These are phyloP conservation scores for Lentinula sp. DNA, from an alignment of 768 basidiomycete species.

Conservation along the genomic window DNA sequence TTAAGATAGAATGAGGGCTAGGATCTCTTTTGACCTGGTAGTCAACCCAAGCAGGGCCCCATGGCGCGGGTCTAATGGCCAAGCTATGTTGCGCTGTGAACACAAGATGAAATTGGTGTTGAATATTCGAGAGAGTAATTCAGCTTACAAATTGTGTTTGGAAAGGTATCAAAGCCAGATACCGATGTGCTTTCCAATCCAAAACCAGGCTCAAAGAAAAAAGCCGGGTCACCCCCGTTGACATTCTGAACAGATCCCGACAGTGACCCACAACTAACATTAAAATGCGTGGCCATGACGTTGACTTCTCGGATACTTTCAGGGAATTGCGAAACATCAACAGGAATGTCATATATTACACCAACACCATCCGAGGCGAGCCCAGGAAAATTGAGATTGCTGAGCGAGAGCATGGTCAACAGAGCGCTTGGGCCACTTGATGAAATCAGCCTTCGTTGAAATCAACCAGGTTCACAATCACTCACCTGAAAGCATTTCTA, in stretches of 20 bases:
- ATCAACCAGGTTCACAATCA: too few relatives aligned
- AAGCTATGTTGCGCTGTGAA: neutral
- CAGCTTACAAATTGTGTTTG: neutral
- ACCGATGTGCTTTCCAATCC: neutral
- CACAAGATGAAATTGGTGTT: neutral
- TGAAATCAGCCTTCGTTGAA: too few relatives aligned
- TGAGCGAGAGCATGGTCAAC: conserved; percentile 1
- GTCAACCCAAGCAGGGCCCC: neutral
- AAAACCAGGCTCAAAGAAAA: neutral
- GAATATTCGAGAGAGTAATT: neutral
- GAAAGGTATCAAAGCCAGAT: neutral
- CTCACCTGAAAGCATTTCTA: neutral
- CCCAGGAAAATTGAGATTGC: neutral
- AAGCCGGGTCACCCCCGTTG: neutral
- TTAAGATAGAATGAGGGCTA: too few relatives aligned
- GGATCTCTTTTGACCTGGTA: neutral
- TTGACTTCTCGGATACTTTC: neutral
- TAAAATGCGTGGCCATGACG: neutral
- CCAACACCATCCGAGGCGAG: neutral
- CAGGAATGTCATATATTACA: neutral
- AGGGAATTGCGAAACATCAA: neutral
- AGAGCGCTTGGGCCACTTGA: neutral
- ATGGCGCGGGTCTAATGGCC: neutral
- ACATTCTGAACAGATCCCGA: neutral
- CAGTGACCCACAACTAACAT: conserved; percentile 2